Evolutionary conservation across 139 green algal genomes (phyloP), one percentile per base, ranked within the genome.

Genomic region (Chlorella sp.): DNA sequence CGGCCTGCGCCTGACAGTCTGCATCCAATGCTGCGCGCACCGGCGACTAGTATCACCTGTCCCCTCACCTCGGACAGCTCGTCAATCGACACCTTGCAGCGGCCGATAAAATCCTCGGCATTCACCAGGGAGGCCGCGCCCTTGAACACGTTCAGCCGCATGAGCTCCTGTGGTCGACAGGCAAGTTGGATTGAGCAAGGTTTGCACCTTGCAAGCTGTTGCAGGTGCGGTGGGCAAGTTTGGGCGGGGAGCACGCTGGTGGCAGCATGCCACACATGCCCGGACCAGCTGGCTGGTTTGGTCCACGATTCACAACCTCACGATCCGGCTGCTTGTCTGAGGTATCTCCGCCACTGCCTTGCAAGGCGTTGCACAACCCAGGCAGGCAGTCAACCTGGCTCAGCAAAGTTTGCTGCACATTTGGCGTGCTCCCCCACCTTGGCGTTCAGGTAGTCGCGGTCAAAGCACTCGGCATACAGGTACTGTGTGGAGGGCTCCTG

Each of bases 371-470:
- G n/a, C n/a, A n/a, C n/a, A n/a, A n/a, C n/a, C n/a, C n/a, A n/a
- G n/a, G n/a, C n/a, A n/a, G n/a, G n/a, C n/a, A n/a, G n/a, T n/a
- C n/a, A n/a, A n/a, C n/a, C n/a, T n/a, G n/a, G n/a, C n/a, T n/a
- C n/a, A n/a, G n/a, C n/a, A n/a, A n/a, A n/a, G n/a, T n/a, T n/a
- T n/a, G n/a, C n/a, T n/a, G n/a, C n/a, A n/a, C n/a, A n/a, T n/a
- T n/a, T n/a, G n/a, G n/a, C n/a, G n/a, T n/a, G n/a, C n/a, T n/a
- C 26, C 17, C 74, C 2, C 43, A 92, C 89, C 83, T 94, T 95
- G n/a, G 90, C 88, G 62, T 90, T 91, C 65, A 94, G 78, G 65
- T 89, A 90, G 86, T 96, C 95, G 60, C 93, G 77, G 58, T 95
- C 94, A 84, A 94, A 95, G 76, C 94, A 77, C 81, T 89, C 82